A percentile compares a stretch with the other conserved stretches of the same genome.
Conservation (phyloP, 306 rosid genomes). For the Glycine tomentella region DNA sequence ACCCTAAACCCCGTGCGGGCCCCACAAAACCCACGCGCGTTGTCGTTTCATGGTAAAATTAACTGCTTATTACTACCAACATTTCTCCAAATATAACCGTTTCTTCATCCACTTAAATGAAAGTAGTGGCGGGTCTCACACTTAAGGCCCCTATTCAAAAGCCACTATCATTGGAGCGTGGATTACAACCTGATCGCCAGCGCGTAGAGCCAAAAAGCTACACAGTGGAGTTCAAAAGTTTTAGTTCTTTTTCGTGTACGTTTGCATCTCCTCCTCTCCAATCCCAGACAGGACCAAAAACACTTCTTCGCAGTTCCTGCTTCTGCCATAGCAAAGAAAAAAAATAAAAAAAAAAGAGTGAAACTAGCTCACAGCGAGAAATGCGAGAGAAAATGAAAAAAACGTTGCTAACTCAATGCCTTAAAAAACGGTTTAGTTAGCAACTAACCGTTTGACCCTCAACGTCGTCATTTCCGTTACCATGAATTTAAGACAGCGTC, state of each 20-base stretch:
- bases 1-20: background rate
- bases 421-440: constrained; percentile 13
- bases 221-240: background rate
- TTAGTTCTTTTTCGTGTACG: constrained; percentile 47
- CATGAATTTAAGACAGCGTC: constrained; percentile 54
- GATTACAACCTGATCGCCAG: background rate
- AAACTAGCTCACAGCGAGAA: constrained; percentile 1
- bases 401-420: constrained; percentile 16
- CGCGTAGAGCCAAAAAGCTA: constrained; percentile 21
- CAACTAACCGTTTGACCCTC: background rate
- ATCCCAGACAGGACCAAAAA: background rate
- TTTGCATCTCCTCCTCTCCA: background rate
- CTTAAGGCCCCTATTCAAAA: too few species aligned
- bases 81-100: background rate
- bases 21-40: too few species aligned
- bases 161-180: constrained; percentile 33
- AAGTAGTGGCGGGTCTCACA: too few species aligned
- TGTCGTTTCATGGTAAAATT: too few species aligned
- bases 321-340: background rate
- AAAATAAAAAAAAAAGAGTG: too few species aligned
- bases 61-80: too few species aligned
- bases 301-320: background rate
- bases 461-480: background rate
- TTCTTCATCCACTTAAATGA: background rate
- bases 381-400: constrained; percentile 15